These are phyloP conservation scores for Vigna reflexopilosa DNA, from an alignment of 306 rosid genomes.

Conservation along the genomic window DNA sequence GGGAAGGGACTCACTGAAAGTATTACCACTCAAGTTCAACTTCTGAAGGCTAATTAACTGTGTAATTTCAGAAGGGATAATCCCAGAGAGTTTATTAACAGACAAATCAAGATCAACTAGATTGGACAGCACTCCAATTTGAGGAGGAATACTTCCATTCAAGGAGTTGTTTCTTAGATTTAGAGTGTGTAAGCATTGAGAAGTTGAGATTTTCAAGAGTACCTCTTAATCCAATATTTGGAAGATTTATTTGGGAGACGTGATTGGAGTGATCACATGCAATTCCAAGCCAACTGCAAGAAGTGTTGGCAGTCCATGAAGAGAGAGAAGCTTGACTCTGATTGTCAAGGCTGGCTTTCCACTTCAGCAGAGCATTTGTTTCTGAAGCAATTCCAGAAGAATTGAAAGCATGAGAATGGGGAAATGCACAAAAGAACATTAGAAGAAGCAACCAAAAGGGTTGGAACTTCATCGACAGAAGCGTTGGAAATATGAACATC, in stretches of 20 bases:
- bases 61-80: constrained; percentile 7
- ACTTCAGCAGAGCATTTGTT: constrained; percentile 37
- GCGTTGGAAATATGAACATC: neutral
- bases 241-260: no score
- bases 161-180: neutral
- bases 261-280: constrained; percentile 1
- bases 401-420: neutral
- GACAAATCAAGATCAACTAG: neutral
- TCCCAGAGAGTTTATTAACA: neutral
- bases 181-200: no score
- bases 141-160: constrained; percentile 14
- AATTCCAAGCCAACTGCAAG: constrained; percentile 40
- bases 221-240: no score
- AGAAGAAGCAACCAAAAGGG: neutral
- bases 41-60: neutral
- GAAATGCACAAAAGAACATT: neutral
- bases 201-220: no score
- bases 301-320: constrained; percentile 18
- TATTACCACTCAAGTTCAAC: neutral
- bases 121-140: constrained; percentile 13
- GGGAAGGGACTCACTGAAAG: constrained; percentile 22
- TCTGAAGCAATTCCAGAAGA: neutral
- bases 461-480: constrained; percentile 2
- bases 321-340: constrained; percentile 29
- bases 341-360: neutral